Percentiles rank a stretch among this genome's conserved stretches.
Conservation (phyloP, 768 basidiomycete species). For the Trametes cingulata region DNA sequence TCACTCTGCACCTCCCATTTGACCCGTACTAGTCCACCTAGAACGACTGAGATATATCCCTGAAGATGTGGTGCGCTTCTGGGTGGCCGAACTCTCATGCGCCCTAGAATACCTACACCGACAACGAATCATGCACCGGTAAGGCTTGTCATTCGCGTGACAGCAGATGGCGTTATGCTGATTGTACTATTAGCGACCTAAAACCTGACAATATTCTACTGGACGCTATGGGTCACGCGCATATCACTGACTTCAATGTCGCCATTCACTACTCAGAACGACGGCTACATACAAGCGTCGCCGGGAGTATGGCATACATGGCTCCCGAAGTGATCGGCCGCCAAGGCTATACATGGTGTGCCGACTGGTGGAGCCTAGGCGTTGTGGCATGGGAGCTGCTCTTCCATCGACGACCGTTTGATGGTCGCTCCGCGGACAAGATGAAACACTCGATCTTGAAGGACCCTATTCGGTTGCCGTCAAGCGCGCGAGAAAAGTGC, state of each 20-base stretch:
- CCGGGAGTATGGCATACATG: constrained; percentile 99
- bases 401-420: constrained; percentile 81
- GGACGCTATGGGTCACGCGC: constrained; percentile 91
- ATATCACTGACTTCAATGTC: constrained; percentile 98
- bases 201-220: constrained; percentile 98
- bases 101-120: constrained; percentile 89
- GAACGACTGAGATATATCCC: constrained; percentile 66
- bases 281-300: constrained; percentile 87
- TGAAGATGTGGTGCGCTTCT: constrained; percentile 81
- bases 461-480: constrained; percentile 78
- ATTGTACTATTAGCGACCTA: constrained; percentile 62
- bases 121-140: constrained; percentile 95
- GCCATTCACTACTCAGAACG: constrained; percentile 96
- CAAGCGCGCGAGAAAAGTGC: constrained; percentile 58
- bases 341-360: constrained; percentile 89
- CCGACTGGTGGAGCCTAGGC: constrained; percentile 97
- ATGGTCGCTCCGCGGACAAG: constrained; percentile 85
- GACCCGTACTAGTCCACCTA: constrained; percentile 65
- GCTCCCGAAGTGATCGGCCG: constrained; percentile 93
- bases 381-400: constrained; percentile 90
- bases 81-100: constrained; percentile 84
- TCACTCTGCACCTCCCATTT: background rate
- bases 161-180: constrained; percentile 10
- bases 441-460: constrained; percentile 86
- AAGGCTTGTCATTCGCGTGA: constrained; percentile 28